These are phyloP conservation scores for Cryptococcus sp. DNA, from an alignment of 1,284 basidiomycete species.

Conservation along the genomic window DNA sequence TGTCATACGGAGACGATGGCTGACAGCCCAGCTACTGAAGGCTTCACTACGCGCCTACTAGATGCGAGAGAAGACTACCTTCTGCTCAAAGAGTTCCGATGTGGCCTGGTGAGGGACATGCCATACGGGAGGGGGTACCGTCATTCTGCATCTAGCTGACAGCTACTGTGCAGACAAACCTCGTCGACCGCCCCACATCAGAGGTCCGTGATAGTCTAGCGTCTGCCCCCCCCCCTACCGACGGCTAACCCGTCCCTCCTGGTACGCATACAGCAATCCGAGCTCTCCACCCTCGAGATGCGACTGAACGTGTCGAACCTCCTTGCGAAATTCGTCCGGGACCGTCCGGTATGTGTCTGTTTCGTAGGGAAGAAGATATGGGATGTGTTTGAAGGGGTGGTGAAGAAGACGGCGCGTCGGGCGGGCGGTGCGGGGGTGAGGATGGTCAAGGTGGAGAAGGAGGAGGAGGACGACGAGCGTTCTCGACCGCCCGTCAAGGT, in stretches of 20 bases:
- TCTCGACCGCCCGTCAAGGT: background rate
- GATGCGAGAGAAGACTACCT: conserved; percentile 37
- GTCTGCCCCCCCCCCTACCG: background rate
- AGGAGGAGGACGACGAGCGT: background rate
- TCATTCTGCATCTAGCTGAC: background rate
- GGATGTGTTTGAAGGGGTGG: conserved; percentile 54
- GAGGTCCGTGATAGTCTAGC: conserved; percentile 48
- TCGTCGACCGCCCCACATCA: conserved; percentile 59
- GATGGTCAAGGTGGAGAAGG: background rate
- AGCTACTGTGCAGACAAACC: conserved; percentile 55
- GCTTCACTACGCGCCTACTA: conserved; percentile 55
- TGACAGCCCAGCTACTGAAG: conserved; percentile 26
- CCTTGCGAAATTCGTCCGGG: conserved; percentile 57
- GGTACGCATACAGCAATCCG: conserved; percentile 55
- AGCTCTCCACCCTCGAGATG: conserved; percentile 60
- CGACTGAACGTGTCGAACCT: conserved; percentile 55
- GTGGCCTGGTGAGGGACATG: conserved; percentile 55
- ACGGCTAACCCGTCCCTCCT: background rate
- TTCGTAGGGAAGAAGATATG: conserved; percentile 72
- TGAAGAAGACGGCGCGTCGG: conserved; percentile 31
- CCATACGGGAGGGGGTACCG: too few species aligned
- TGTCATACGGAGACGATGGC: background rate
- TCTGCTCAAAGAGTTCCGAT: conserved; percentile 42
- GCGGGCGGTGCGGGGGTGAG: background rate
- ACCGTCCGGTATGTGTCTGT: conserved; percentile 61